Conservation (phyloP, 1,284 basidiomycete genomes). For the Cystobasidium pallidum region DNA sequence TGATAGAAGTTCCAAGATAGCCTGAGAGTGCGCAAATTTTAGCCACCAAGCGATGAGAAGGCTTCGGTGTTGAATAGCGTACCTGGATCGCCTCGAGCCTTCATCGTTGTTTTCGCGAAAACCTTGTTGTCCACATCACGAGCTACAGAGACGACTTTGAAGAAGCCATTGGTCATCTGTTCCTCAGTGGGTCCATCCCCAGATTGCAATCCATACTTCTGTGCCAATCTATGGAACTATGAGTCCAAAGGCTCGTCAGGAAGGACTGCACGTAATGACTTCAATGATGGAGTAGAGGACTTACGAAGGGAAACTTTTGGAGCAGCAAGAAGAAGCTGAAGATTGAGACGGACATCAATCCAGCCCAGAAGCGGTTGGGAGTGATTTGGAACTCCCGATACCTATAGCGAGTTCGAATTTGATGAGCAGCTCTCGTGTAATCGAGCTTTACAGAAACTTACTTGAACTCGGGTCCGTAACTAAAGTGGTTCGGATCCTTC, state of each 20-base stretch:
- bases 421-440: not conserved
- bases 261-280: constrained; percentile 1
- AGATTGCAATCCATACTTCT: constrained; percentile 49
- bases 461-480: constrained; percentile 42
- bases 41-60: not conserved
- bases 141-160: constrained; percentile 50
- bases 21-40: constrained; percentile 28
- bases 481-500: constrained; percentile 17
- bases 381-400: constrained; percentile 48
- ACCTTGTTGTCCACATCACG: constrained; percentile 49
- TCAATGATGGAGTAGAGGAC: not conserved
- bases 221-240: constrained; percentile 49
- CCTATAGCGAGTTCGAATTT: not conserved
- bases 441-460: not conserved
- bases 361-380: constrained; percentile 46
- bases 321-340: constrained; percentile 40
- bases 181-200: constrained; percentile 50
- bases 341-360: constrained; percentile 50
- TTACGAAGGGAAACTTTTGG: constrained; percentile 22
- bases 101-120: constrained; percentile 47
- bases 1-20: constrained; percentile 50
- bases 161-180: constrained; percentile 49
- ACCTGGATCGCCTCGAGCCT: constrained; percentile 52
- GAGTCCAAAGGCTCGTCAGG: not conserved
- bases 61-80: not conserved